Evolutionary conservation across 2,329 filamentous ascomycete genomes (phyloP).

Genomic region (Alternaria sp.): DNA sequence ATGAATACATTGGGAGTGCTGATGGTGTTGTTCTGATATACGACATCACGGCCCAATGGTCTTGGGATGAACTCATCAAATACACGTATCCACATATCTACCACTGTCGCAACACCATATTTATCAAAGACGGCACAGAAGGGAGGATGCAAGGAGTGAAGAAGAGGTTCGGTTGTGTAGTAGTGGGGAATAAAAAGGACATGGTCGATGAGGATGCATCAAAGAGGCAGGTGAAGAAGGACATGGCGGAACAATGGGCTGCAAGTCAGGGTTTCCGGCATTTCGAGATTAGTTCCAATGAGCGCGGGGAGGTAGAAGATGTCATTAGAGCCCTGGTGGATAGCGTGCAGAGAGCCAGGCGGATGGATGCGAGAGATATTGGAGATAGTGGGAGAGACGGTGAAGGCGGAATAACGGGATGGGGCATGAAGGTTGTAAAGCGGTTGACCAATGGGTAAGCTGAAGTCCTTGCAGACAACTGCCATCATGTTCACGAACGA

Average conservation of each 20-base stretch:
- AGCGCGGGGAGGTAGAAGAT: slow-evolving; percentile 13
- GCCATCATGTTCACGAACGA: neutral
- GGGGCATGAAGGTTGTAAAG: neutral
- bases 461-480: neutral
- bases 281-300: slow-evolving; percentile 26
- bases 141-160: slow-evolving; percentile 2
- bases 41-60: slow-evolving; percentile 30
- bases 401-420: neutral
- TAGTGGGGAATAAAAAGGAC: slow-evolving; percentile 39
- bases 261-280: slow-evolving; percentile 26
- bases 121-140: neutral
- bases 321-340: slow-evolving; percentile 24
- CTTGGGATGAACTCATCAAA: slow-evolving; percentile 28
- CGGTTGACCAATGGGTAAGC: neutral
- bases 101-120: slow-evolving; percentile 12
- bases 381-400: neutral
- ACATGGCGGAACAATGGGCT: slow-evolving; percentile 32
- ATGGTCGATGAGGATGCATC: slow-evolving; percentile 3
- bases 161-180: slow-evolving; percentile 35
- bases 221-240: slow-evolving; percentile 21
- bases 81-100: slow-evolving; percentile 27
- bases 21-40: slow-evolving; percentile 39
- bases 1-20: slow-evolving; percentile 13
- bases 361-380: slow-evolving; percentile 14
- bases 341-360: slow-evolving; percentile 13